Conservation (phyloP, 495 filamentous ascomycete species). For the Penicillium simplicissimum region DNA sequence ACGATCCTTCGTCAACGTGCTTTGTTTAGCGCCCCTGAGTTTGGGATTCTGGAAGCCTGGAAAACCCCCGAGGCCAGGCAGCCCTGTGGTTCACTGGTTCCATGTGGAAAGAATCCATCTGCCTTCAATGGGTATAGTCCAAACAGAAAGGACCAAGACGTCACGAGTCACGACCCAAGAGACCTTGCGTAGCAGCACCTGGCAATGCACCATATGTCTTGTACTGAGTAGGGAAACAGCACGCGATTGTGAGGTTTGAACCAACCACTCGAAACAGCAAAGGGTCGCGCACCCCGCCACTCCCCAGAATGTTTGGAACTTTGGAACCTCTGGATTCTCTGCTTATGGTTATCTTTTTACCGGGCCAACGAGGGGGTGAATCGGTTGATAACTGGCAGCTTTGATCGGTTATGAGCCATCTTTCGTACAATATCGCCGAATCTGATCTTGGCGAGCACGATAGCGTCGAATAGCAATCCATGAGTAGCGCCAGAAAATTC, state of each 20-base stretch:
- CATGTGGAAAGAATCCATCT: conserved; percentile 1
- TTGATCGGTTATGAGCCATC: not conserved
- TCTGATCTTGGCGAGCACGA: not conserved
- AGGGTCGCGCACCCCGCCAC: not conserved
- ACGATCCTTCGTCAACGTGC: not conserved
- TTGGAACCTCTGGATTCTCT: not conserved
- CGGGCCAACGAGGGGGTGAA: not conserved
- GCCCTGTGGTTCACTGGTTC: not conserved
- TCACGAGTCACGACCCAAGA: not conserved
- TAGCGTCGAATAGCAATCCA: conserved; percentile 4
- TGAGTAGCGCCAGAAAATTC: conserved; percentile 17
- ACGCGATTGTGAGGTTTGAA: not conserved
- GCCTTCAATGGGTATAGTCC: not conserved
- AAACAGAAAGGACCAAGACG: too few relatives aligned
- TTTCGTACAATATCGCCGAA: not conserved
- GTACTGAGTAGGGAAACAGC: not conserved
- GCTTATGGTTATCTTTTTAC: not conserved
- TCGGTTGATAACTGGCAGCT: not conserved
- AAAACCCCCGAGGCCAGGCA: not conserved
- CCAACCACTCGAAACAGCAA: not conserved
- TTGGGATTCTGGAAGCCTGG: conserved; percentile 2
- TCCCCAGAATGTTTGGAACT: not conserved
- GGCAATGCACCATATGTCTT: not conserved
- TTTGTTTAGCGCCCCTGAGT: not conserved
- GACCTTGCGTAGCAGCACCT: not conserved